Evolutionary conservation across 2,329 filamentous ascomycete genomes (phyloP).

Genomic region (Aspergillus sp.): DNA sequence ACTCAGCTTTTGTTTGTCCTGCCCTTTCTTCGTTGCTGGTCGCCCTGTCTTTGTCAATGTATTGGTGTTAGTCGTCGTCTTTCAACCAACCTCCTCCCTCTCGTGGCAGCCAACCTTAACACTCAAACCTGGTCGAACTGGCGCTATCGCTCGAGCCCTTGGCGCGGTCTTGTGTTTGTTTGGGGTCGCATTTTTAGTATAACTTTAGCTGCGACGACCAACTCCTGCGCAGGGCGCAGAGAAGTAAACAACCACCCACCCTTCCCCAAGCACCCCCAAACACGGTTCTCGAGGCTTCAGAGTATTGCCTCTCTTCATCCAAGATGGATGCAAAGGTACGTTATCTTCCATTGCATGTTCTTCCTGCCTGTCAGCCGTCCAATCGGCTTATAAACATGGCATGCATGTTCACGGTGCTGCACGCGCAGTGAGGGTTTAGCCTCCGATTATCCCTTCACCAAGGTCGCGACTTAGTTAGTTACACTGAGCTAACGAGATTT

Average conservation of each 20-base stretch:
- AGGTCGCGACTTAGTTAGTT: neutral
- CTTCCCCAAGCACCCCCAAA: slow-evolving; percentile 5
- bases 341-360: slow-evolving; percentile 23
- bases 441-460: neutral
- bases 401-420: slow-evolving; percentile 8
- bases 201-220: slow-evolving; percentile 21
- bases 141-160: slow-evolving; percentile 12
- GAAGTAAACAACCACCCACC: slow-evolving; percentile 25
- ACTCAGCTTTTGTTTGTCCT: slow-evolving; percentile 8
- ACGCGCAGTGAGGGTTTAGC: slow-evolving; percentile 11
- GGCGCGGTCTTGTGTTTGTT: slow-evolving; percentile 28
- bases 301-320: neutral
- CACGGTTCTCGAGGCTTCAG: slow-evolving; percentile 17
- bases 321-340: slow-evolving; percentile 54
- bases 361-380: neutral
- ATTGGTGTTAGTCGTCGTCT: slow-evolving; percentile 8
- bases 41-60: slow-evolving; percentile 3
- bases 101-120: slow-evolving; percentile 11
- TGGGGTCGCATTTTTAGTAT: slow-evolving; percentile 25
- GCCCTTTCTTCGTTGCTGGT: neutral
- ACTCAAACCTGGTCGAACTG: slow-evolving; percentile 8
- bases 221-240: slow-evolving; percentile 17
- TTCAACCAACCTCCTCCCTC: slow-evolving; percentile 15
- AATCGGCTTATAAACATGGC: neutral
- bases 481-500: slow-evolving; percentile 19